These are phyloP conservation scores for Flaveria robusta DNA, from an alignment of 129 eudicot genomes.

Conservation along the genomic window DNA sequence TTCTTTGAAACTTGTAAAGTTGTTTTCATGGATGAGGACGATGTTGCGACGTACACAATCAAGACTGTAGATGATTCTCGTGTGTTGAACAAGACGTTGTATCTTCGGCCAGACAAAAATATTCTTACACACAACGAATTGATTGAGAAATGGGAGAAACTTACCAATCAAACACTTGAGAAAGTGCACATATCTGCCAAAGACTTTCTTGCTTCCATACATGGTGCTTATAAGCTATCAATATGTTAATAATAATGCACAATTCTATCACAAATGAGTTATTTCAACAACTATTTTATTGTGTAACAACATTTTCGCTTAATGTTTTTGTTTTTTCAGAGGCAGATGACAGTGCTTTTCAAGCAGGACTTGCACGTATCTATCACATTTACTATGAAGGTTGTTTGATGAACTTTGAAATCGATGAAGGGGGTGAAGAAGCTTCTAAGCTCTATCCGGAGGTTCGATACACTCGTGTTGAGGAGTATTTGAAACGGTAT, in stretches of 20 bases:
- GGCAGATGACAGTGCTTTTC: conserved; percentile 28
- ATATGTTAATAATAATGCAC: background rate
- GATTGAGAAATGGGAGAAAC: conserved; percentile 48
- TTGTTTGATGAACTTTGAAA: conserved; percentile 57
- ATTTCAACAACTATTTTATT: background rate
- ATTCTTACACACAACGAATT: conserved; percentile 39
- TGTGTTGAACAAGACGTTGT: conserved; percentile 43
- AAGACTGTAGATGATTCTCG: conserved; percentile 47
- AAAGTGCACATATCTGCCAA: conserved; percentile 34
- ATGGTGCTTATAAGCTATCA: conserved; percentile 24
- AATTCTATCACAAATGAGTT: background rate
- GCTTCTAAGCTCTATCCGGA: conserved; percentile 70
- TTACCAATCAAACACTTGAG: conserved; percentile 24
- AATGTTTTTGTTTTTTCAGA: background rate
- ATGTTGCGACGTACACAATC: conserved; percentile 40
- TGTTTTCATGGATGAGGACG: conserved; percentile 43
- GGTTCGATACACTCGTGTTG: conserved; percentile 53
- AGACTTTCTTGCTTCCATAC: conserved; percentile 39
- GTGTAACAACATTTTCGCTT: background rate
- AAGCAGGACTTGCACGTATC: conserved; percentile 61
- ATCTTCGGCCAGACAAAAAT: conserved; percentile 40
- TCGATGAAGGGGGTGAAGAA: conserved; percentile 54
- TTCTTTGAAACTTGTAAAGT: conserved; percentile 13
- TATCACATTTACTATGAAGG: conserved; percentile 71
- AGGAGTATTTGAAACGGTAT: conserved; percentile 51